These are phyloP conservation scores for Oryza rufipogon DNA, from an alignment of 176 grass and related monocot genomes.

Conservation along the genomic window DNA sequence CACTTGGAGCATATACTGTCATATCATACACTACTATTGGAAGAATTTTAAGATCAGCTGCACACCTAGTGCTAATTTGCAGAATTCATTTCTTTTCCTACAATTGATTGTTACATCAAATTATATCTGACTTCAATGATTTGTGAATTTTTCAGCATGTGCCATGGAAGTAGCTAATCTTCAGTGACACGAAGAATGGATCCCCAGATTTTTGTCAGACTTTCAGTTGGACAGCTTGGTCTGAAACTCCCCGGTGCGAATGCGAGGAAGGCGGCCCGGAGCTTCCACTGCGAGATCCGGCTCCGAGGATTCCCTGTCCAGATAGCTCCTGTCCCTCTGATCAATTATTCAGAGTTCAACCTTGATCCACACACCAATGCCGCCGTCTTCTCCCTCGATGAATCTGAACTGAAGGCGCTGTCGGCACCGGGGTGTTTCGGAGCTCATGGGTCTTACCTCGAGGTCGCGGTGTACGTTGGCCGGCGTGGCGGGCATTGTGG, in stretches of 20 bases:
- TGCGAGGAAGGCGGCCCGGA: constrained; percentile 38
- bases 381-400: constrained; percentile 78
- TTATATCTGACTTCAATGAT: constrained; percentile 1
- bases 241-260: constrained; percentile 53
- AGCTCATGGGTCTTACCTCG: constrained; percentile 41
- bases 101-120: background rate
- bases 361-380: constrained; percentile 57
- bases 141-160: constrained; percentile 30
- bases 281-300: constrained; percentile 67
- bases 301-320: constrained; percentile 68
- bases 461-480: constrained; percentile 59
- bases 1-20: background rate
- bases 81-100: background rate
- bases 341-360: constrained; percentile 52
- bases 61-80: background rate
- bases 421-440: constrained; percentile 55
- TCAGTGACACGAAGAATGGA: constrained; percentile 57
- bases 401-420: constrained; percentile 57
- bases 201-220: constrained; percentile 64
- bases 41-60: background rate
- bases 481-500: constrained; percentile 38
- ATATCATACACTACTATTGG: background rate
- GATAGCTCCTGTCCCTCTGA: constrained; percentile 51
- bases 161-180: constrained; percentile 14
- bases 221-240: constrained; percentile 68